Evolutionary conservation across 768 basidiomycete genomes (phyloP).

Genomic region (Boletus vermiculosoides): DNA sequence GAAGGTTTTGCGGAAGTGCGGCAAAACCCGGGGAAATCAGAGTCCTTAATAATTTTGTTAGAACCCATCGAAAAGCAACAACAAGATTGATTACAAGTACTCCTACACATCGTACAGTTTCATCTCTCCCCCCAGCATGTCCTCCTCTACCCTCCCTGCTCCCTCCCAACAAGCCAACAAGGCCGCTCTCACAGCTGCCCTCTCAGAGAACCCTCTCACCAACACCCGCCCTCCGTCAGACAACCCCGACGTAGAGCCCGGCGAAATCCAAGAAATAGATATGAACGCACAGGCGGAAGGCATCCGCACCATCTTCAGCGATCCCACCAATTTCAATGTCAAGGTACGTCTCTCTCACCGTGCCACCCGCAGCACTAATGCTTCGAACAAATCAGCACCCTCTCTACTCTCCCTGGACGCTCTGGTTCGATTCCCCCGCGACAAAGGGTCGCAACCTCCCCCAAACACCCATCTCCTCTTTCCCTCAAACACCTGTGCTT

Average conservation of each 20-base stretch:
- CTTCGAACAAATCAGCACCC: conserved; percentile 62
- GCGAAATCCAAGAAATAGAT: conserved; percentile 84
- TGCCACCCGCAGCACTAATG: not conserved
- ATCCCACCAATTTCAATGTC: conserved; percentile 92
- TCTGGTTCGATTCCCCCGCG: conserved; percentile 96
- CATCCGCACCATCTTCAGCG: conserved; percentile 91
- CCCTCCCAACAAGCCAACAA: conserved; percentile 76
- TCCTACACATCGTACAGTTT: not conserved
- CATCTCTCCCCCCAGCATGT: conserved; percentile 18
- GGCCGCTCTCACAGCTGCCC: conserved; percentile 72
- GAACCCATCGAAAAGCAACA: conserved; percentile 4
- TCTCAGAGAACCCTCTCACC: conserved; percentile 51
- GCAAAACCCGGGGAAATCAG: conserved; percentile 25
- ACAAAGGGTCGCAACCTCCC: conserved; percentile 89
- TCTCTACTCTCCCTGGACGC: conserved; percentile 91
- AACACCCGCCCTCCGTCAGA: conserved; percentile 15
- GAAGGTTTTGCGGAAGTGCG: conserved; percentile 6
- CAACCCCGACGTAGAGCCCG: conserved; percentile 58
- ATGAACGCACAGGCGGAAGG: conserved; percentile 81
- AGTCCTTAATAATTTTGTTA: not conserved
- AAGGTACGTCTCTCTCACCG: conserved; percentile 55
- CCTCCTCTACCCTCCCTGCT: conserved; percentile 51
- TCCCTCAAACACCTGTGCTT: conserved; percentile 71
- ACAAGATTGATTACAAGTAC: not conserved
- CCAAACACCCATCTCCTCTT: conserved; percentile 76